A percentile compares a stretch with the other conserved stretches of the same genome.
Conservation (phyloP, 2,329 filamentous ascomycete genomes). For the Blastomyces parvus region DNA sequence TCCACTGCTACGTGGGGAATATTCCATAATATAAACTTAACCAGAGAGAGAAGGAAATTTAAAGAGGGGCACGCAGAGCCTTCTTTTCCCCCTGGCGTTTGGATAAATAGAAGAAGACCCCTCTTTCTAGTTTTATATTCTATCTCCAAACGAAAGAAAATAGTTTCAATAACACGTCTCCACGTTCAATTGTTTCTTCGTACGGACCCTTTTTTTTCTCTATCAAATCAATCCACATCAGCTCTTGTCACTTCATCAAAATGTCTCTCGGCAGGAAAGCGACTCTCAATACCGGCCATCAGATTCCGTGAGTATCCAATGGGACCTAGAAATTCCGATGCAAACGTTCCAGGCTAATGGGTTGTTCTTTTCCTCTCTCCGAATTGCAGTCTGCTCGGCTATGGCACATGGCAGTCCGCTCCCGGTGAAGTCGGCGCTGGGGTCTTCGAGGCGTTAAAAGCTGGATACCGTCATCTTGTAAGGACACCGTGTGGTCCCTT, state of each 20-base stretch:
- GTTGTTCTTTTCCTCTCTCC: neutral
- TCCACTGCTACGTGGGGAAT: neutral
- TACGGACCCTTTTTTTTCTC: neutral
- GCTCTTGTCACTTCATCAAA: slow-evolving; percentile 5
- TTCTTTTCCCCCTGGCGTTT: neutral
- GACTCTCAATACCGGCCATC: slow-evolving; percentile 30
- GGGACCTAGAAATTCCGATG: neutral
- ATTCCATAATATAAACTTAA: neutral
- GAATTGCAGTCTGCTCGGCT: slow-evolving; percentile 28
- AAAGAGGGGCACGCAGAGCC: neutral
- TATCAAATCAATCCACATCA: neutral
- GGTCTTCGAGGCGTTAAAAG: slow-evolving; percentile 33
- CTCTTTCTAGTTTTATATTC: neutral
- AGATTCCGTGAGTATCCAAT: slow-evolving; percentile 29
- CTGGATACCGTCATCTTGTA: slow-evolving; percentile 34
- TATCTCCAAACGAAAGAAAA: neutral
- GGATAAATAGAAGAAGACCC: neutral
- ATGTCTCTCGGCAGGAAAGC: slow-evolving; percentile 36
- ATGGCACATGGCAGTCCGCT: slow-evolving; percentile 34
- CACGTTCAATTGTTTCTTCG: neutral
- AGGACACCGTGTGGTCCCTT: slow-evolving; percentile 9
- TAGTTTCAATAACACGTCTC: neutral
- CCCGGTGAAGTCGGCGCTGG: slow-evolving; percentile 33
- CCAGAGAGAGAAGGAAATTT: neutral
- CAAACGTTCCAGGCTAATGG: neutral